Evolutionary conservation across 2,329 filamentous ascomycete species (phyloP), one percentile per base, ranked within the genome.

Genomic region (Cytospora leucostoma): DNA sequence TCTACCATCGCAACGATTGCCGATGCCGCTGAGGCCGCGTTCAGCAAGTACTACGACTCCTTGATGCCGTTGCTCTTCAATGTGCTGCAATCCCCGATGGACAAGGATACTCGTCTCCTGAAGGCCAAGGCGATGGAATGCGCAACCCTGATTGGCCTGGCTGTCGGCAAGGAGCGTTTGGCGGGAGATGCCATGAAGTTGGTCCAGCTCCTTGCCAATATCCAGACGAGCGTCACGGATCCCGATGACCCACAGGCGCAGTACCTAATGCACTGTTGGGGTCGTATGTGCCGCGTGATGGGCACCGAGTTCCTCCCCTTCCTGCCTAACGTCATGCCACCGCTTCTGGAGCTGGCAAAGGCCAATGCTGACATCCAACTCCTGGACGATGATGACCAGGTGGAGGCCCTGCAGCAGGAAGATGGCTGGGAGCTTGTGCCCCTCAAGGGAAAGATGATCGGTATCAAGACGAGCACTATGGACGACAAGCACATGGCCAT

Each of bases 401-500:
- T 96, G 44, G 92, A 96, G 70, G 88, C 93, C 73, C 88, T 97
- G 66, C 92, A 97, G 75, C 91, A 95, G 71, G 94, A 98, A 71
- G 94, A 97, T 63, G 94, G 94, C 51, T 99, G 95, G 95, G 95
- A 99, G 76, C 83, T 99, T 69, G 93, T 99, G 17, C 95, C 95
- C 10, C 84, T 99, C 62, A 97, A 97, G 78, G 95, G 95, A 68
- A 98, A 98, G 81, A 92, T 97, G 77, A 97, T 99, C 72, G 95
- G 95, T 68, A 99, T 99, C 79, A 93, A 93, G 79, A 99, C 95
- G 8, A 97, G 92, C 75, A 92, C 91, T 11, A 88, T 99, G 76
- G 95, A 99, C 71, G 95, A 99, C 78, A 99, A 99, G 82, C 93
- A 98, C 76, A 97, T 97, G 85, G 95, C 95, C n/a, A 98, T 99